phyloP scores from a whole-genome alignment of 345 rosid species.

The Populus nigra region DNA sequence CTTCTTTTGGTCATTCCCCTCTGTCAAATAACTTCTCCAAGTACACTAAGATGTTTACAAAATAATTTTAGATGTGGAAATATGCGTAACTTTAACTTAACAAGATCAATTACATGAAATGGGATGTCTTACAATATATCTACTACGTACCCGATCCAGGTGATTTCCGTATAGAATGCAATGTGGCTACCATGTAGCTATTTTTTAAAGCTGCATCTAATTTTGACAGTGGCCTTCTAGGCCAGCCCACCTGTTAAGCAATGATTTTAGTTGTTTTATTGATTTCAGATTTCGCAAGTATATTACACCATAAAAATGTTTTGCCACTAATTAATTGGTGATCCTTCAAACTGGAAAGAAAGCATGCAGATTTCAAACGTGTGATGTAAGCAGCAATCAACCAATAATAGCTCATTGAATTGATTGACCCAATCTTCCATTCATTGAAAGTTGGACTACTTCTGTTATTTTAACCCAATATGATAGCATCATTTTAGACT shows the following conservation, averaged over 20 bases:
- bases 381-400: not conserved
- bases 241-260: slow-evolving; percentile 82
- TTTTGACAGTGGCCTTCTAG: slow-evolving; percentile 80
- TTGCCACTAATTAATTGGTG: not conserved
- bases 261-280: not conserved
- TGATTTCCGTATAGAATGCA: slow-evolving; percentile 63
- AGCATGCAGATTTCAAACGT: not conserved
- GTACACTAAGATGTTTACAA: slow-evolving; percentile 85
- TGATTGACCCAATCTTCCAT: not conserved
- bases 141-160: slow-evolving; percentile 59
- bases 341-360: not conserved
- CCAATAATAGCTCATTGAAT: too few species aligned
- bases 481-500: not conserved
- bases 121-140: not conserved
- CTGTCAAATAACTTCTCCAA: slow-evolving; percentile 96
- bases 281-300: too few species aligned
- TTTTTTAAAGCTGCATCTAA: slow-evolving; percentile 86
- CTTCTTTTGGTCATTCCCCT: slow-evolving; percentile 58
- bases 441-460: not conserved
- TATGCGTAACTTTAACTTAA: slow-evolving; percentile 11
- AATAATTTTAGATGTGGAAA: slow-evolving; percentile 42
- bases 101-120: slow-evolving; percentile 6
- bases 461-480: not conserved
- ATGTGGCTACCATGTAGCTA: slow-evolving; percentile 90
- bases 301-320: not conserved